These are phyloP conservation scores for Lentinula sp. DNA, from an alignment of 768 basidiomycete genomes.

Conservation along the genomic window DNA sequence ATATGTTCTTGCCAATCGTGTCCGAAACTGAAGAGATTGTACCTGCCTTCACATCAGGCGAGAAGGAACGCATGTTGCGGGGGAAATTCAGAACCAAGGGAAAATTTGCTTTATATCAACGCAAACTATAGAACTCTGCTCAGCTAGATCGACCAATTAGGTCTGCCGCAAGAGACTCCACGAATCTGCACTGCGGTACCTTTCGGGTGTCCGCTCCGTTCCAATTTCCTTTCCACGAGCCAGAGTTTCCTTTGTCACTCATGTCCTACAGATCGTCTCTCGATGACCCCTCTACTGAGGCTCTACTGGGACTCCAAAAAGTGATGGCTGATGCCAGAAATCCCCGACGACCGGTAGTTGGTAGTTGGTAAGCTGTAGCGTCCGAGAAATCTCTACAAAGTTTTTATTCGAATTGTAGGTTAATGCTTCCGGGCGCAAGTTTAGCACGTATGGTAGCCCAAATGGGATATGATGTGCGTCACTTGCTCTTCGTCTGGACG, in stretches of 20 bases:
- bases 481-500: neutral
- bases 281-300: neutral
- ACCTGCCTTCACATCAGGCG: neutral
- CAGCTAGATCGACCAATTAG: neutral
- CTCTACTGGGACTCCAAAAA: conserved; percentile 7
- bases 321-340: conserved; percentile 8
- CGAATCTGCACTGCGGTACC: neutral
- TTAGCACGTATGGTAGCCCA: conserved; percentile 32
- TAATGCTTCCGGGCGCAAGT: conserved; percentile 35
- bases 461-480: conserved; percentile 25
- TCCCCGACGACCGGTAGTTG: conserved; percentile 9
- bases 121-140: neutral
- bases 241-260: neutral
- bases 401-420: conserved; percentile 29
- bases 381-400: neutral
- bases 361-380: neutral
- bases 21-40: neutral
- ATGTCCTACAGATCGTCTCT: conserved; percentile 5
- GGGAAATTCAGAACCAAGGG: neutral
- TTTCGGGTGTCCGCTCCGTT: neutral
- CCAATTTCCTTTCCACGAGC: neutral
- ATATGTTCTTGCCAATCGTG: neutral
- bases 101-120: neutral
- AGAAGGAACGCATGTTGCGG: neutral
- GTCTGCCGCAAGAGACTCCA: neutral